Evolutionary conservation across 129 eudicot species (phyloP).

Genomic region (Pulicaria dysenterica): DNA sequence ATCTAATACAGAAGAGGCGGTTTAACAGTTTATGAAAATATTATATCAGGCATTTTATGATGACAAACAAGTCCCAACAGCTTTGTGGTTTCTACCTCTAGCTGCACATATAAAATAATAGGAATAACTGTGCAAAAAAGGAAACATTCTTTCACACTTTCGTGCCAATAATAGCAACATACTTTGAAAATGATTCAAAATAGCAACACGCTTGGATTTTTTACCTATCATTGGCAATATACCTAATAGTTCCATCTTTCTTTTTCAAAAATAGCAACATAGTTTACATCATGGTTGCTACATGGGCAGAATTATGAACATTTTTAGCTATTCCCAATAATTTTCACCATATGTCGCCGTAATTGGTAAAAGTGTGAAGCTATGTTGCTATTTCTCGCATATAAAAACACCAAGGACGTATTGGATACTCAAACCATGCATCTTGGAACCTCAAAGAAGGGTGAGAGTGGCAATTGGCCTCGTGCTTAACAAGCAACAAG

Average conservation of each 20-base stretch:
- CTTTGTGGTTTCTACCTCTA: background rate
- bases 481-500: too few relatives aligned
- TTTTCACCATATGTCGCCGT: too few relatives aligned
- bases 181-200: background rate
- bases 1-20: background rate
- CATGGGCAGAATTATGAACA: background rate
- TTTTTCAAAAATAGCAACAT: background rate
- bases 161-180: background rate
- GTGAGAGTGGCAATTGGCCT: too few relatives aligned
- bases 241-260: too few relatives aligned
- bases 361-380: too few relatives aligned
- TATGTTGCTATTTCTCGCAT: background rate
- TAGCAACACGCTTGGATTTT: background rate
- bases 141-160: background rate
- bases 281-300: background rate
- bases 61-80: background rate
- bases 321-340: too few relatives aligned
- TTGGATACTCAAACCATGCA: too few relatives aligned
- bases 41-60: background rate
- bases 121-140: background rate
- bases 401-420: too few relatives aligned
- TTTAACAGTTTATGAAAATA: background rate
- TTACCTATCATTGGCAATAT: background rate
- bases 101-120: background rate
- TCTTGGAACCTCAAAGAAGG: too few relatives aligned